These are phyloP conservation scores for Neolentinus lepideus DNA, from an alignment of 1,284 basidiomycete species.

Conservation along the genomic window DNA sequence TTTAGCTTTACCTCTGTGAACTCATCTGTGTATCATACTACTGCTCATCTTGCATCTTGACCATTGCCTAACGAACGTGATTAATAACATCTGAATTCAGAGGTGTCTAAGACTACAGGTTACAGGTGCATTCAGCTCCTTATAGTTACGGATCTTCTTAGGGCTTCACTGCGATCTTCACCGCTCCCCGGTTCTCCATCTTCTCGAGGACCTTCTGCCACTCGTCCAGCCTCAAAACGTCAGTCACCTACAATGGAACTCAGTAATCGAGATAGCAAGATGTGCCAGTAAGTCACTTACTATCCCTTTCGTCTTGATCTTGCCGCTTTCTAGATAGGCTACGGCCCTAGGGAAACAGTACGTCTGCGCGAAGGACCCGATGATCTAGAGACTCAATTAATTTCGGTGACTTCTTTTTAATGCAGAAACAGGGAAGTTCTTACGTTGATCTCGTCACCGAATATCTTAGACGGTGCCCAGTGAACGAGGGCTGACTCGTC, in stretches of 20 bases:
- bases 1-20: too few species aligned
- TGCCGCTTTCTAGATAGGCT: slow-evolving; percentile 52
- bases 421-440: not conserved
- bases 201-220: slow-evolving; percentile 56
- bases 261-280: not conserved
- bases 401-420: not conserved
- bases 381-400: slow-evolving; percentile 31
- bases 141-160: too few species aligned
- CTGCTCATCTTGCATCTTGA: too few species aligned
- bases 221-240: slow-evolving; percentile 45
- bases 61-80: too few species aligned
- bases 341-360: slow-evolving; percentile 59
- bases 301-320: slow-evolving; percentile 54
- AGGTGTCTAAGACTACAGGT: too few species aligned
- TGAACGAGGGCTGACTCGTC: slow-evolving; percentile 43
- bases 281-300: slow-evolving; percentile 19
- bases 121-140: too few species aligned
- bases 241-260: slow-evolving; percentile 30
- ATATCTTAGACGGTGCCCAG: slow-evolving; percentile 57
- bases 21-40: too few species aligned
- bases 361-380: slow-evolving; percentile 54
- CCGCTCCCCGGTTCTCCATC: slow-evolving; percentile 38
- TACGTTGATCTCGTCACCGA: slow-evolving; percentile 50
- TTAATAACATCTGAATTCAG: too few species aligned
- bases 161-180: slow-evolving; percentile 33